A percentile compares a stretch with the other conserved stretches of the same genome.
These are phyloP conservation scores for Blakeslea trispora DNA, from an alignment of 371 early-diverging fungal species.

Conservation along the genomic window DNA sequence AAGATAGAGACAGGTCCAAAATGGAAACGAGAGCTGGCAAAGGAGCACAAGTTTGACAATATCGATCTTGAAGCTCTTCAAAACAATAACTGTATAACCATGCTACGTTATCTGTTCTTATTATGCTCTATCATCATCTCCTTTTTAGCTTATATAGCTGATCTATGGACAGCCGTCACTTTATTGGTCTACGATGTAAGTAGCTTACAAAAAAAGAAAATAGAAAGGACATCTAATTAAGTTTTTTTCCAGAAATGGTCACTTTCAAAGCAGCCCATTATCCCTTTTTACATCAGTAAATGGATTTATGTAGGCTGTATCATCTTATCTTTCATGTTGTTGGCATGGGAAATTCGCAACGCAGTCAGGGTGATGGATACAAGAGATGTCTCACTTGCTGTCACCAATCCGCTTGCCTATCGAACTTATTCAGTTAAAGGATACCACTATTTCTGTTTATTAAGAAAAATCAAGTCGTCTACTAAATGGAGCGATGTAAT, in stretches of 20 bases:
- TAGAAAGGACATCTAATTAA: no score
- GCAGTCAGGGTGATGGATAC: constrained; percentile 64
- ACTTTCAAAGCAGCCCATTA: constrained; percentile 31
- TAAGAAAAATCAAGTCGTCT: constrained; percentile 69
- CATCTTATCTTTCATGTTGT: constrained; percentile 65
- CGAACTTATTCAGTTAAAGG: constrained; percentile 60
- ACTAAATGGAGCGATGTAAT: constrained; percentile 65
- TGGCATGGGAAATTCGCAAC: constrained; percentile 74
- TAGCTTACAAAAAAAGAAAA: no score
- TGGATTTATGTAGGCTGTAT: constrained; percentile 76
- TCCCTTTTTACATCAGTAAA: constrained; percentile 51
- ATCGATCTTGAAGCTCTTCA: constrained; percentile 82
- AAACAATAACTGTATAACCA: constrained; percentile 40
- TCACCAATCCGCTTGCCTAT: constrained; percentile 75
- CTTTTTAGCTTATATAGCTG: constrained; percentile 72
- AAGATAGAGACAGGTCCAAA: constrained; percentile 44
- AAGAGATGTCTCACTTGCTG: constrained; percentile 77
- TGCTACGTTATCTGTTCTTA: constrained; percentile 60
- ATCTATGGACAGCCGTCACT: constrained; percentile 69
- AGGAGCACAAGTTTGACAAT: constrained; percentile 89
- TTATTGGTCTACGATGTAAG: constrained; percentile 47
- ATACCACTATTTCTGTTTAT: constrained; percentile 83
- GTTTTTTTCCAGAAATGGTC: constrained; percentile 42
- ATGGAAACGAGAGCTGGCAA: constrained; percentile 81
- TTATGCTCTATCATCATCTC: constrained; percentile 73